Evolutionary conservation across 176 grass and related monocot species (phyloP).

Genomic region (Canna indica): DNA sequence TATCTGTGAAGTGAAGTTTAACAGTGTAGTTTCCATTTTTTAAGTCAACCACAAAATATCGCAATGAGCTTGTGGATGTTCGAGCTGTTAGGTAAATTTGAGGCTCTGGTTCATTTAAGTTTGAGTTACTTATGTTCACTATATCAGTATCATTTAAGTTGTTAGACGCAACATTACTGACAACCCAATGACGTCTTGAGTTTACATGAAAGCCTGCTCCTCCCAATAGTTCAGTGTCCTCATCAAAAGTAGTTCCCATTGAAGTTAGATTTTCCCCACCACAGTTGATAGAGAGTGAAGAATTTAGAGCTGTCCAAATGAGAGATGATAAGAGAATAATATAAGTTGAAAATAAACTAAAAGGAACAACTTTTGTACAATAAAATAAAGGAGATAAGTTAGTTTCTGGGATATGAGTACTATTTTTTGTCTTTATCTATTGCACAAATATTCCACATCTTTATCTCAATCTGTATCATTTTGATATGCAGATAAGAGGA

Average conservation of each 20-base stretch:
- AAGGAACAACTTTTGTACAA: background rate
- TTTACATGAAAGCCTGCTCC: slow-evolving; percentile 34
- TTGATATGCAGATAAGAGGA: too few species aligned
- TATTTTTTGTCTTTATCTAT: too few species aligned
- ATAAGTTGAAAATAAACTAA: background rate
- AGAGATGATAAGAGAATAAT: background rate
- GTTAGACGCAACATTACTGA: slow-evolving; percentile 35
- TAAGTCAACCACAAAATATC: slow-evolving; percentile 38
- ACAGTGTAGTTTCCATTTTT: slow-evolving; percentile 27
- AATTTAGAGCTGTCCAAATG: background rate
- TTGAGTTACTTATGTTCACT: slow-evolving; percentile 3
- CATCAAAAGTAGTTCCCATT: slow-evolving; percentile 10
- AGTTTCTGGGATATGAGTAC: too few species aligned
- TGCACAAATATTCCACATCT: too few species aligned
- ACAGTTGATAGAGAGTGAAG: slow-evolving; percentile 12
- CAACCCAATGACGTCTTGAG: slow-evolving; percentile 24
- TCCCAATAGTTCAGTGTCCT: slow-evolving; percentile 29
- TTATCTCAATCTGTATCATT: too few species aligned
- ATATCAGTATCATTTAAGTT: slow-evolving; percentile 14
- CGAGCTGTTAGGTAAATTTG: slow-evolving; percentile 39
- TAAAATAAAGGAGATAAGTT: background rate
- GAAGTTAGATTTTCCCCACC: background rate
- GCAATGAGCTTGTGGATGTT: slow-evolving; percentile 31
- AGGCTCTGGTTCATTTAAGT: background rate
- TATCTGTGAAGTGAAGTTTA: slow-evolving; percentile 50